These are phyloP conservation scores for Metschnikowia corniflorae DNA, from an alignment of 805 yeast species.

Conservation along the genomic window DNA sequence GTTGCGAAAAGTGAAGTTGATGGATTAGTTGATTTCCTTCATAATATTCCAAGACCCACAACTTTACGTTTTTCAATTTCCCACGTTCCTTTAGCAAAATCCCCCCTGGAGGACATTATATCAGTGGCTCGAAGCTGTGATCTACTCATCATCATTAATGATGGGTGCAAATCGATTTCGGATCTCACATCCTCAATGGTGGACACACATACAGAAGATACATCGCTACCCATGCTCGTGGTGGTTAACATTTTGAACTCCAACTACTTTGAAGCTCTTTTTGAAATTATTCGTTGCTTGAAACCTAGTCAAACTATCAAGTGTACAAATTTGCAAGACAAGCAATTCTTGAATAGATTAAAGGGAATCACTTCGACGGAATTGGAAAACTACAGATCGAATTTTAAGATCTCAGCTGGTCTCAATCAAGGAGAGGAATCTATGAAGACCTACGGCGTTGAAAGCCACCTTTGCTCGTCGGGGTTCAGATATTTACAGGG, in stretches of 20 bases:
- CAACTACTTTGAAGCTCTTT: conserved; percentile 38
- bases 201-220: conserved; percentile 10
- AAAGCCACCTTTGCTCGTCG: neutral
- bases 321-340: conserved; percentile 29
- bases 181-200: conserved; percentile 21
- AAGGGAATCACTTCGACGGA: conserved; percentile 29
- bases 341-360: conserved; percentile 23
- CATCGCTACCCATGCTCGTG: conserved; percentile 26
- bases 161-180: conserved; percentile 32
- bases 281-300: conserved; percentile 31
- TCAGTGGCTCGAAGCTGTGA: conserved; percentile 23
- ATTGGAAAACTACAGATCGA: conserved; percentile 3
- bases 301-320: conserved; percentile 41
- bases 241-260: conserved; percentile 38
- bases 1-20: conserved; percentile 19
- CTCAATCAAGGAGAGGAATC: neutral
- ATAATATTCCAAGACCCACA: too few species aligned
- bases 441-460: neutral
- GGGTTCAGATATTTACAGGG: too few species aligned
- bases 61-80: too few species aligned
- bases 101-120: conserved; percentile 16
- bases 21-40: conserved; percentile 19
- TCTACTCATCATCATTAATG: conserved; percentile 35
- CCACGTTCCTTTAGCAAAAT: conserved; percentile 5
- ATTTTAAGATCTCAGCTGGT: neutral